Evolutionary conservation across 106 monocot species (phyloP).

Genomic region (Platanthera guangdongensis): DNA sequence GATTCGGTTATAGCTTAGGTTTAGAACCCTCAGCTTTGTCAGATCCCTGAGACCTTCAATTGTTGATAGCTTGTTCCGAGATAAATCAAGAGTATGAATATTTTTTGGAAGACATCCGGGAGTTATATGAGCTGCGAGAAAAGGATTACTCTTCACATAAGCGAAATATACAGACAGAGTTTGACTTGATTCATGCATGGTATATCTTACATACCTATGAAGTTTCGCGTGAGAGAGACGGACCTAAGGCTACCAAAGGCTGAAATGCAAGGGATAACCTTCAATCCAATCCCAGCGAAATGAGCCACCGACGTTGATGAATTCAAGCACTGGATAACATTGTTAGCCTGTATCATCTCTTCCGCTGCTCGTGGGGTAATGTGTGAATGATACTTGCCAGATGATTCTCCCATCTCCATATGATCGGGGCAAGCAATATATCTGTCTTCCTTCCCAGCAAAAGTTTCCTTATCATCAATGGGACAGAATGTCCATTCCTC

Average conservation of each 20-base stretch:
- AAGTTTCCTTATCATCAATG: slow-evolving; percentile 10
- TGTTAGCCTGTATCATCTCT: slow-evolving; percentile 48
- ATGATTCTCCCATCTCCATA: slow-evolving; percentile 35
- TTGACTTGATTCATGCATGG: neutral
- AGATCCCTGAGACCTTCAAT: slow-evolving; percentile 77
- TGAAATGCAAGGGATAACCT: slow-evolving; percentile 50
- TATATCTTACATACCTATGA: slow-evolving; percentile 39
- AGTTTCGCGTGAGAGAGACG: slow-evolving; percentile 66
- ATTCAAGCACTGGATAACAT: slow-evolving; percentile 59
- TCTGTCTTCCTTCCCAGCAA: slow-evolving; percentile 1
- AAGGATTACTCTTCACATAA: neutral
- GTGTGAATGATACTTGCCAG: slow-evolving; percentile 22
- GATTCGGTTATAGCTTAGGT: slow-evolving; percentile 74
- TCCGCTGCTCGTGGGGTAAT: slow-evolving; percentile 14
- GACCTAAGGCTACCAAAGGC: slow-evolving; percentile 56
- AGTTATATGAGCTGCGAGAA: slow-evolving; percentile 45
- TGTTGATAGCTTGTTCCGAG: slow-evolving; percentile 59
- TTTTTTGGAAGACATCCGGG: slow-evolving; percentile 57
- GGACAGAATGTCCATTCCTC: slow-evolving; percentile 14
- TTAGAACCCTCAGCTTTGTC: slow-evolving; percentile 60
- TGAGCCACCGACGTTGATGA: slow-evolving; percentile 43
- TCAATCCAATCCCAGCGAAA: slow-evolving; percentile 57
- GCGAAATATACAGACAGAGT: neutral
- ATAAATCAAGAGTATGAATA: slow-evolving; percentile 62
- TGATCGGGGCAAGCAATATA: neutral